A percentile compares a stretch with the other conserved stretches of the same genome.
phyloP scores from a whole-genome alignment of 164 flowering plant genomes.

The Malania oleifera region DNA sequence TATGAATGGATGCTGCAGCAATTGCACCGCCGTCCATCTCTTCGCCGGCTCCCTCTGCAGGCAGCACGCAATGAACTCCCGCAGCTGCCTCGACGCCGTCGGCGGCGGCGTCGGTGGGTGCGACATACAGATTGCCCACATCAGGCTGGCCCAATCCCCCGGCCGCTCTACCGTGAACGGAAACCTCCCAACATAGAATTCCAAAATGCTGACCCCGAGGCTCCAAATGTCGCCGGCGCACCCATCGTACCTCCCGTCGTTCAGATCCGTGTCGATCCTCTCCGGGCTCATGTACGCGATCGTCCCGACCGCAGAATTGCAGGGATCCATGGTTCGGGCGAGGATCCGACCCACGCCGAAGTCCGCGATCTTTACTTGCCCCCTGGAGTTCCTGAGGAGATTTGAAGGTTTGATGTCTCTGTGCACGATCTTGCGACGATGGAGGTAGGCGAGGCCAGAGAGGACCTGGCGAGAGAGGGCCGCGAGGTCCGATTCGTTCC shows the following conservation, averaged over 20 bases:
- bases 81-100: slow-evolving; percentile 59
- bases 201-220: slow-evolving; percentile 76
- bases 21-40: slow-evolving; percentile 52
- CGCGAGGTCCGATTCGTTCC: slow-evolving; percentile 45
- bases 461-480: slow-evolving; percentile 56
- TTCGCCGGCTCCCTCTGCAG: slow-evolving; percentile 64
- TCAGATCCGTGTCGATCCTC: slow-evolving; percentile 76
- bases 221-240: slow-evolving; percentile 95
- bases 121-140: slow-evolving; percentile 79
- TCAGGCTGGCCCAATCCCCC: slow-evolving; percentile 91
- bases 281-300: slow-evolving; percentile 94
- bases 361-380: slow-evolving; percentile 75
- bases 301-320: slow-evolving; percentile 79
- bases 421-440: slow-evolving; percentile 62
- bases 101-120: slow-evolving; percentile 80
- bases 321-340: slow-evolving; percentile 75
- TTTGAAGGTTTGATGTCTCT: slow-evolving; percentile 85
- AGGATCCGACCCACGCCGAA: slow-evolving; percentile 71
- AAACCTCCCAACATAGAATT: slow-evolving; percentile 73
- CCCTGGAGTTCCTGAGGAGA: slow-evolving; percentile 45
- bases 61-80: slow-evolving; percentile 61
- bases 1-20: slow-evolving; percentile 70
- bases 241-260: slow-evolving; percentile 70
- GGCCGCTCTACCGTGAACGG: slow-evolving; percentile 62
- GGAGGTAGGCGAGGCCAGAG: slow-evolving; percentile 59